Base-by-base conservation (phyloP, 1,284 basidiomycete species). In the Pseudozyma flocculosa region DNA sequence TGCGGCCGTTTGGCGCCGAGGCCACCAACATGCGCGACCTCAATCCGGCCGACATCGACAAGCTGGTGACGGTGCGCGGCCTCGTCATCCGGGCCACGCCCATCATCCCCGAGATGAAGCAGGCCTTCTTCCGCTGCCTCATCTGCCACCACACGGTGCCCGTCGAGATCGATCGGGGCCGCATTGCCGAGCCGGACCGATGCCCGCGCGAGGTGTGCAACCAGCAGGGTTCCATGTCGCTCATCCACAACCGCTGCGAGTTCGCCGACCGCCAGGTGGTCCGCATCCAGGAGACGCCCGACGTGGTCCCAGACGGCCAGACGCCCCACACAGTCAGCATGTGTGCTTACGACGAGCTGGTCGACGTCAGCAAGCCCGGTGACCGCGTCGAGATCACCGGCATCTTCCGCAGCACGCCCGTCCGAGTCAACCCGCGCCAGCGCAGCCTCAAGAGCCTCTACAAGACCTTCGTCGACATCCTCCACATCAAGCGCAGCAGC, bases 11-110 rank as follows among this genome's bases (percentile, higher is more conserved):
- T 84, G 97, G 70, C 83, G 95, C 75, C 83, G 95, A 74, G 91
- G 90, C 15, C 95, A 93, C 5, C 83, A 98, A 97, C 79, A 93
- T 92, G 77, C 84, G 98, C 13, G 98, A 93, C 81, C 93, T 98
- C 80, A 85, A 87, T 52, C 92, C 94, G 26, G 83, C 91, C 36
- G 79, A 84, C 69, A 83, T 98, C 21, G 95, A 95, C 46, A 87
- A 86, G 70, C 83, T 98, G 58, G 92, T 99, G 78, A 96, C 92
- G 19, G 89, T 95, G 58, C 89, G 94, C 40, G 95, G 94, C 44
- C 97, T 99, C 71, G 92, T 98, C 46, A 99, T 93, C n/a, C 90
- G 95, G 50, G 92, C 98, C 3, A 95, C 92, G 9, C 95, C 98
- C 82, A 95, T 99, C 77, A 98, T 98, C 77, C 95, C 95, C 10